phyloP scores from a whole-genome alignment of 176 grass and related monocot species.

The Oryza longistaminata region DNA sequence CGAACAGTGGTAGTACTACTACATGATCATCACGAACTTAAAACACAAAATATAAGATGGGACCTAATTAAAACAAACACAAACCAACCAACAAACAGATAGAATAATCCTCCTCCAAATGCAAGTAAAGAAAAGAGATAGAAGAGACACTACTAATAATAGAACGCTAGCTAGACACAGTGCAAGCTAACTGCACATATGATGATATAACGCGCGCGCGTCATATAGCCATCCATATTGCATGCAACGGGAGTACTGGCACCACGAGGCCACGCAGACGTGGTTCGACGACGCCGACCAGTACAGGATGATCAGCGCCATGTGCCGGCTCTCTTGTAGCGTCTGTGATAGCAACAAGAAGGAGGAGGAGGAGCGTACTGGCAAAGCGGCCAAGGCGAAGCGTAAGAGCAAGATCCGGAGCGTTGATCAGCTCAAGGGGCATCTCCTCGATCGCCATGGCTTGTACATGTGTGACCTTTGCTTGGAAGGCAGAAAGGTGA shows the following conservation, averaged over 20 bases:
- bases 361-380: conserved; percentile 28
- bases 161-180: conserved; percentile 20
- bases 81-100: conserved; percentile 36
- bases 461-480: conserved; percentile 76
- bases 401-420: conserved; percentile 54
- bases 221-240: too few relatives aligned
- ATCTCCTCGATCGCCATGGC: conserved; percentile 62
- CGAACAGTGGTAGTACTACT: conserved; percentile 30
- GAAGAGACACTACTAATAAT: neutral
- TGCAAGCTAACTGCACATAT: conserved; percentile 31
- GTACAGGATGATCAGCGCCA: conserved; percentile 64
- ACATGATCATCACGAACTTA: conserved; percentile 31
- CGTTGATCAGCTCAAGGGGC: conserved; percentile 71
- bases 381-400: conserved; percentile 40
- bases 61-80: conserved; percentile 26
- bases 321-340: conserved; percentile 75
- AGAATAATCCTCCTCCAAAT: conserved; percentile 7
- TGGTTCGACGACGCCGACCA: conserved; percentile 70
- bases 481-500: conserved; percentile 80
- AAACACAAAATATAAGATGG: neutral
- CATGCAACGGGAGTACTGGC: conserved; percentile 73
- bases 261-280: conserved; percentile 62
- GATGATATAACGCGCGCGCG: neutral
- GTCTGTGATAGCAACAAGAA: conserved; percentile 45
- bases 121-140: neutral